These are phyloP conservation scores for Pichia gijzeniarum DNA, from an alignment of 805 yeast genomes.

Conservation along the genomic window DNA sequence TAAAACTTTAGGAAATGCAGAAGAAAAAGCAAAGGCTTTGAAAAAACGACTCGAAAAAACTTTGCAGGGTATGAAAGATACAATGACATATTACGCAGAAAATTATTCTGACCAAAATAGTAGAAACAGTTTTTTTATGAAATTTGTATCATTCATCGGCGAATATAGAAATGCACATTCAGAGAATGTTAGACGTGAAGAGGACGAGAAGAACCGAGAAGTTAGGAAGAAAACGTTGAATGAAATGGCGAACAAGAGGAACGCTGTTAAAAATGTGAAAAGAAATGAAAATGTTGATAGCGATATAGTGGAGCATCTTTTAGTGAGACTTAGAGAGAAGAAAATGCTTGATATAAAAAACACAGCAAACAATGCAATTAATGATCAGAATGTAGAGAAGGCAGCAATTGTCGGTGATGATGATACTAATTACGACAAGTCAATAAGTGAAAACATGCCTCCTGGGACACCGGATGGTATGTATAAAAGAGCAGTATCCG, in stretches of 20 bases:
- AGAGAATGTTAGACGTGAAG: slow-evolving; percentile 63
- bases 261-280: background rate
- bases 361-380: background rate
- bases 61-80: slow-evolving; percentile 44
- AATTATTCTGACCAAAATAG: slow-evolving; percentile 46
- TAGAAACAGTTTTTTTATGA: slow-evolving; percentile 54
- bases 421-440: too few relatives aligned
- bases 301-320: slow-evolving; percentile 20
- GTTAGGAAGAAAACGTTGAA: slow-evolving; percentile 55
- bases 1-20: slow-evolving; percentile 31
- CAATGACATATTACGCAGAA: slow-evolving; percentile 71
- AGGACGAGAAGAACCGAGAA: slow-evolving; percentile 57
- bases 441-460: too few relatives aligned
- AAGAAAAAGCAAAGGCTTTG: slow-evolving; percentile 41
- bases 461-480: too few relatives aligned
- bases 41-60: slow-evolving; percentile 46
- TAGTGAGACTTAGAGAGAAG: slow-evolving; percentile 20
- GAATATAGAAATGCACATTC: slow-evolving; percentile 59
- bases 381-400: too few relatives aligned
- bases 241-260: slow-evolving; percentile 10
- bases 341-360: background rate
- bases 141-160: slow-evolving; percentile 51
- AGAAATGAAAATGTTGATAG: background rate
- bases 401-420: too few relatives aligned
- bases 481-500: too few relatives aligned